Percentiles rank a stretch among this genome's conserved stretches.
Evolutionary conservation across 257 asterid species (phyloP).

Genomic region (Echites panduratus): DNA sequence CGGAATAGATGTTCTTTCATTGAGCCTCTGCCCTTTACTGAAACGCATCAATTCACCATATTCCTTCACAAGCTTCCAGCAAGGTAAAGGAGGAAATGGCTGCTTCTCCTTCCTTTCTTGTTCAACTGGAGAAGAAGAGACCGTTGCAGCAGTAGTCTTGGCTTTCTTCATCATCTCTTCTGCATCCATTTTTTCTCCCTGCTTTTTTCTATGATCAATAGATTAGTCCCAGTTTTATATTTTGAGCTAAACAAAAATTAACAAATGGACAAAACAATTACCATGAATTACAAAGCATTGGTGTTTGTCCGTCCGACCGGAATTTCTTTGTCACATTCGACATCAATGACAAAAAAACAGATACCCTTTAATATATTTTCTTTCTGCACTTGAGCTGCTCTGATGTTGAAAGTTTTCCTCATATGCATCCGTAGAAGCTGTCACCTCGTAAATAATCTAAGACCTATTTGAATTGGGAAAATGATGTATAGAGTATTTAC

Average conservation of each 20-base stretch:
- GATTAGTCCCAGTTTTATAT: no score
- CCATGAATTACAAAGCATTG: neutral
- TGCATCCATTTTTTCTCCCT: no score
- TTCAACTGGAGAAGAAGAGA: neutral
- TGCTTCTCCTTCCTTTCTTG: neutral
- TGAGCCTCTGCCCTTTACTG: neutral
- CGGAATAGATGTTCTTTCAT: neutral
- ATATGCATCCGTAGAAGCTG: no score
- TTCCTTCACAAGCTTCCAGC: conserved; percentile 7
- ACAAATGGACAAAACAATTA: neutral
- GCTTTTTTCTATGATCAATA: no score
- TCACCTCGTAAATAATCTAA: no score
- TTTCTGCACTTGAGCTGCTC: no score
- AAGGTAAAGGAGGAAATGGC: neutral
- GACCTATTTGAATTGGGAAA: no score
- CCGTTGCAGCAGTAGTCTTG: neutral
- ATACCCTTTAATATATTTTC: neutral
- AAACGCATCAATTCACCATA: neutral
- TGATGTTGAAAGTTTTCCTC: no score
- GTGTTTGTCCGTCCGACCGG: no score
- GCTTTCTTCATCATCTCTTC: neutral
- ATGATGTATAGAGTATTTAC: no score
- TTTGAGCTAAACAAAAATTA: neutral
- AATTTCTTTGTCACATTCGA: conserved; percentile 2
- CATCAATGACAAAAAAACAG: neutral